A percentile compares a stretch with the other conserved stretches of the same genome.
Evolutionary conservation across 331 rosid species (phyloP).

Genomic region (Prunus yedoensis): DNA sequence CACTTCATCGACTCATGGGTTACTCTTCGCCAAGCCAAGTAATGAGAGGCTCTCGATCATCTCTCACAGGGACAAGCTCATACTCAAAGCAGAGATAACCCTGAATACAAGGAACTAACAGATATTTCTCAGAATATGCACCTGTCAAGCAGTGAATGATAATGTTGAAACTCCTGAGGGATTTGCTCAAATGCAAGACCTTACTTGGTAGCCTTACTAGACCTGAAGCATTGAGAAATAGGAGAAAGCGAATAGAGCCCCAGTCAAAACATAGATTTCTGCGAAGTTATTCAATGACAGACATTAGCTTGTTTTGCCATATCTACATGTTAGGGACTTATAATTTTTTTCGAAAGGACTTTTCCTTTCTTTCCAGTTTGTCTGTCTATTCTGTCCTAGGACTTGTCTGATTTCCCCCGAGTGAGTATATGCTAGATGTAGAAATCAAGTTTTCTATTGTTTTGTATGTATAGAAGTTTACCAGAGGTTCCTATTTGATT

Average conservation of each 20-base stretch:
- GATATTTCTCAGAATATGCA: background rate
- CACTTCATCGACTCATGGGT: slow-evolving; percentile 85
- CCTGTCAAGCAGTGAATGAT: background rate
- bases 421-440: slow-evolving; percentile 1
- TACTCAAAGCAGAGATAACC: slow-evolving; percentile 25
- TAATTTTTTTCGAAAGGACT: background rate
- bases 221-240: background rate
- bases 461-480: slow-evolving; percentile 8
- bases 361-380: background rate
- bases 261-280: background rate
- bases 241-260: background rate
- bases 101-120: slow-evolving; percentile 12
- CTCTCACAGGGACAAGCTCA: slow-evolving; percentile 28
- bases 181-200: background rate
- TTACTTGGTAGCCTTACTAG: background rate
- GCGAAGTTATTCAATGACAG: background rate
- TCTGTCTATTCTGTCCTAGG: background rate
- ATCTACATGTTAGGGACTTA: background rate
- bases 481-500: slow-evolving; percentile 16
- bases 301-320: background rate
- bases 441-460: slow-evolving; percentile 19
- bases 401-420: background rate
- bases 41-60: slow-evolving; percentile 40
- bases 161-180: background rate
- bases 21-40: slow-evolving; percentile 75